Evolutionary conservation across 352 stramenopile genomes (phyloP).

Genomic region (Phytophthora agathidicida): DNA sequence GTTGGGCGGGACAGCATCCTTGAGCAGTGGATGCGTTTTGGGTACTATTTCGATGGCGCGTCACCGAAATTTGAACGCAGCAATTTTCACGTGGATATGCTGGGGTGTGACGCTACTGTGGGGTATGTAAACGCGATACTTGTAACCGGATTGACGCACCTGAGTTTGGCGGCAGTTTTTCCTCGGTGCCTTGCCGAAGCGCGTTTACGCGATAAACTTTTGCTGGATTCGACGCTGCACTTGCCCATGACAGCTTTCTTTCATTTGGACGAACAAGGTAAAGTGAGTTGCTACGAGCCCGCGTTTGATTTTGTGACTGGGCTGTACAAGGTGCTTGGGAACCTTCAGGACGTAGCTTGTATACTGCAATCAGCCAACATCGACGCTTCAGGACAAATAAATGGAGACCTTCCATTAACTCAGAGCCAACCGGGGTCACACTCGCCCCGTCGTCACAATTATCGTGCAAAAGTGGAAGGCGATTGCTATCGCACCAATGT

Average conservation of each 20-base stretch:
- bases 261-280: constrained; percentile 37
- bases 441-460: not conserved
- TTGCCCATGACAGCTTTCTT: constrained; percentile 26
- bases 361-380: constrained; percentile 29
- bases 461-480: not conserved
- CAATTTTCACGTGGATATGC: constrained; percentile 6
- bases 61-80: constrained; percentile 8
- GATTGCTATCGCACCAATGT: not conserved
- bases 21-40: constrained; percentile 24
- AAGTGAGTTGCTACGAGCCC: constrained; percentile 22
- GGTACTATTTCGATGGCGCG: constrained; percentile 7
- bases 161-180: constrained; percentile 18
- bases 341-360: constrained; percentile 26
- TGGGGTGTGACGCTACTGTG: constrained; percentile 1
- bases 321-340: constrained; percentile 14
- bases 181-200: not conserved
- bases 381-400: constrained; percentile 17
- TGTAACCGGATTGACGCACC: constrained; percentile 9
- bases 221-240: constrained; percentile 7
- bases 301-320: constrained; percentile 29
- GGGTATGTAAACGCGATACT: constrained; percentile 15
- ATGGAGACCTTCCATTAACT: constrained; percentile 2
- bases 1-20: constrained; percentile 22
- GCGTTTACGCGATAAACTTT: constrained; percentile 19
- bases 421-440: too few species aligned